Conservation (phyloP, 768 basidiomycete species). For the Rhizopogon sp. region DNA sequence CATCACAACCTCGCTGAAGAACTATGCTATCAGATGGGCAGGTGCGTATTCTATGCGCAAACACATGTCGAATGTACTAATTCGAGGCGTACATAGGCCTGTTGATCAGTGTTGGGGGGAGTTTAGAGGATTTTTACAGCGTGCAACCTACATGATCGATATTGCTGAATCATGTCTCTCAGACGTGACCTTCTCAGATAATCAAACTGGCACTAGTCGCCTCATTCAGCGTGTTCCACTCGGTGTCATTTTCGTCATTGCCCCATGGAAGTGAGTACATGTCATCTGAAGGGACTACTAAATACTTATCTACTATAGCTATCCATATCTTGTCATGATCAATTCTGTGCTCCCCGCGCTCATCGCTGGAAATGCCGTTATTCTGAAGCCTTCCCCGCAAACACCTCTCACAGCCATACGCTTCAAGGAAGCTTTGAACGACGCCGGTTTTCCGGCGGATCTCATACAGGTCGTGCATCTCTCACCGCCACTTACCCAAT, state of each 20-base stretch:
- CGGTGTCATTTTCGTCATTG: slow-evolving; percentile 84
- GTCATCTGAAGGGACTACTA: not conserved
- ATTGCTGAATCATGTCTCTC: slow-evolving; percentile 73
- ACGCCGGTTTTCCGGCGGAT: slow-evolving; percentile 74
- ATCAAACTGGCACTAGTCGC: slow-evolving; percentile 78
- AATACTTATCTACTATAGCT: slow-evolving; percentile 40
- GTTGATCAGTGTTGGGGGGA: slow-evolving; percentile 76
- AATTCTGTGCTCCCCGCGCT: slow-evolving; percentile 92
- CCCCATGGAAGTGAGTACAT: slow-evolving; percentile 84
- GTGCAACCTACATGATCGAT: slow-evolving; percentile 79
- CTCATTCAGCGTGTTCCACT: slow-evolving; percentile 81
- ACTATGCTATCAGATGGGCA: slow-evolving; percentile 86
- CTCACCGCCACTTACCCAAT: slow-evolving; percentile 52
- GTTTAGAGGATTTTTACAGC: slow-evolving; percentile 72
- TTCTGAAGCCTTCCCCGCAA: slow-evolving; percentile 96
- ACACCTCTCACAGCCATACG: slow-evolving; percentile 88
- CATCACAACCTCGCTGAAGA: slow-evolving; percentile 66
- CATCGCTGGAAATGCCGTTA: slow-evolving; percentile 83
- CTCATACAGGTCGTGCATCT: slow-evolving; percentile 77
- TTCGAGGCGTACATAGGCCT: slow-evolving; percentile 45
- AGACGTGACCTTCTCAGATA: slow-evolving; percentile 69
- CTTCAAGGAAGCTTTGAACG: slow-evolving; percentile 59
- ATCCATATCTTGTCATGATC: slow-evolving; percentile 84
- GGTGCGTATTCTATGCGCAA: slow-evolving; percentile 42
- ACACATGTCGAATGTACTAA: not conserved